Evolutionary conservation across 345 rosid genomes (phyloP).

Genomic region (Mercurialis annua): DNA sequence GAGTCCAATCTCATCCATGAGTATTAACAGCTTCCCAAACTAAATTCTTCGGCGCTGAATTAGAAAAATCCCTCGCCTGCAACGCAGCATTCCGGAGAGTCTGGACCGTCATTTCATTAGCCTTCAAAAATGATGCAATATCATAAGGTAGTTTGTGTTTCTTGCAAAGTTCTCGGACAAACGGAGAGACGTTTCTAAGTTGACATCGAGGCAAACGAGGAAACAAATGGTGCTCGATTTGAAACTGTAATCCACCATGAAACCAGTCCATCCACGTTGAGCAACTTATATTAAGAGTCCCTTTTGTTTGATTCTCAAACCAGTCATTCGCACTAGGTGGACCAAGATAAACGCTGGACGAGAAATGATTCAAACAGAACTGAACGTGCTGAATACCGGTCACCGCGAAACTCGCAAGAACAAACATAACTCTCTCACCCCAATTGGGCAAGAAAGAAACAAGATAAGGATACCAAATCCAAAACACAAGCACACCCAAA

Average conservation of each 20-base stretch:
- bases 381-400: conserved; percentile 56
- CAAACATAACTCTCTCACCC: conserved; percentile 51
- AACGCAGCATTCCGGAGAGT: conserved; percentile 47
- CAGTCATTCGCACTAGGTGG: conserved; percentile 45
- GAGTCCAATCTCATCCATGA: conserved; percentile 36
- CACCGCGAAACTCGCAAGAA: conserved; percentile 35
- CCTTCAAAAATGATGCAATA: conserved; percentile 43
- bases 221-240: conserved; percentile 71
- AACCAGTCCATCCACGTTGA: conserved; percentile 78
- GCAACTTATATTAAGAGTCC: conserved; percentile 45
- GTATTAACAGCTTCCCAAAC: conserved; percentile 62
- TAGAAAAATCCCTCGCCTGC: conserved; percentile 44
- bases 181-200: conserved; percentile 44
- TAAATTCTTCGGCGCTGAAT: conserved; percentile 45
- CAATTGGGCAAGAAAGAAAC: conserved; percentile 51
- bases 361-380: conserved; percentile 59
- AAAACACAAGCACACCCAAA: conserved; percentile 39
- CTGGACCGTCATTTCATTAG: conserved; percentile 38
- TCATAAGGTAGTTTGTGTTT: conserved; percentile 49
- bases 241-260: conserved; percentile 78
- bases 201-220: conserved; percentile 52
- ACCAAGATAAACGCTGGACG: conserved; percentile 48
- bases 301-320: conserved; percentile 50
- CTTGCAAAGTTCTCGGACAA: conserved; percentile 52
- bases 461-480: conserved; percentile 58